A percentile compares a stretch with the other conserved stretches of the same genome.
Evolutionary conservation across 2,329 filamentous ascomycete genomes (phyloP).

Genomic region (Davidsoniella neocaledoniae): DNA sequence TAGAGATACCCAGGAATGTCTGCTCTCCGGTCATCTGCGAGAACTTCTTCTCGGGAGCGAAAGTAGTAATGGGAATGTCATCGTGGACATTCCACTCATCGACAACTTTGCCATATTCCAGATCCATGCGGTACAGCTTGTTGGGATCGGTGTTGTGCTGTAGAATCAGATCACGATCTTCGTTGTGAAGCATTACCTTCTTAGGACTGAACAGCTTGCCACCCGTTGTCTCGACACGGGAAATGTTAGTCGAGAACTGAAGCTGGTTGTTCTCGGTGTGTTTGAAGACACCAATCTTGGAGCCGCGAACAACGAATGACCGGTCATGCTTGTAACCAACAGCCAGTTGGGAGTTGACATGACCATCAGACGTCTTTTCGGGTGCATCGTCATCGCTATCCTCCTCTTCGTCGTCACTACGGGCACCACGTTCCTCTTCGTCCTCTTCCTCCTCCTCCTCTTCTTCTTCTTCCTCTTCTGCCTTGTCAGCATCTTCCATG

Average conservation of each 20-base stretch:
- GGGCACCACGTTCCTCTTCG: constrained; percentile 38
- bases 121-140: constrained; percentile 89
- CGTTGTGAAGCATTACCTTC: constrained; percentile 91
- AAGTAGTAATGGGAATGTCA: constrained; percentile 80
- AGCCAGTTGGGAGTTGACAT: constrained; percentile 82
- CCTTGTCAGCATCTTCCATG: constrained; percentile 57
- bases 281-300: constrained; percentile 98
- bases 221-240: constrained; percentile 75
- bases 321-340: constrained; percentile 95
- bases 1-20: constrained; percentile 83
- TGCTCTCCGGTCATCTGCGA: constrained; percentile 92
- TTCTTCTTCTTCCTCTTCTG: constrained; percentile 29
- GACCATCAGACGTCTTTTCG: constrained; percentile 53
- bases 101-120: constrained; percentile 93
- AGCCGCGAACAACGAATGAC: constrained; percentile 90
- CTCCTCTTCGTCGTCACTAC: constrained; percentile 67
- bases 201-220: constrained; percentile 83
- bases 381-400: constrained; percentile 45
- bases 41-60: constrained; percentile 94
- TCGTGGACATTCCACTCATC: constrained; percentile 99
- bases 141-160: constrained; percentile 74
- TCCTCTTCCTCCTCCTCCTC: constrained; percentile 34
- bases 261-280: constrained; percentile 84
- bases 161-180: constrained; percentile 77
- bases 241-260: constrained; percentile 94